Evolutionary conservation across 2,329 filamentous ascomycete species (phyloP), one percentile per base, ranked within the genome.

Genomic region (Coniochaeta hoffmannii): DNA sequence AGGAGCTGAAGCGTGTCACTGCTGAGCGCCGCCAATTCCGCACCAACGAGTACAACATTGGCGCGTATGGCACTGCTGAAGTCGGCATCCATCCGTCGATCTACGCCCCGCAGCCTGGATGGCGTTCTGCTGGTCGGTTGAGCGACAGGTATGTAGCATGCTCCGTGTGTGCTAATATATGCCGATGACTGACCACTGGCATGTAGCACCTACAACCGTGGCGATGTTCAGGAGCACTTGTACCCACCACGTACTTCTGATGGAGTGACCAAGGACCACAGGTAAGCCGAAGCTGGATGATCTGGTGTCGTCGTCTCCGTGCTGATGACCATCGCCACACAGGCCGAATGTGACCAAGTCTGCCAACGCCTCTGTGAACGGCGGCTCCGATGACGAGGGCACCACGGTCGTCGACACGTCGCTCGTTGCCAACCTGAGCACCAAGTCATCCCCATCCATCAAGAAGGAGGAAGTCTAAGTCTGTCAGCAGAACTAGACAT

Each of bases 1-100:
- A 99, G 77, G 85, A 94, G 68, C 80, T 99, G 63, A 99, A 99
- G 80, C 88, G 94, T 61, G 88, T 97, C 68, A 97, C 93, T 41
- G 91, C 94, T 31, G 91, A 96, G 69, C 90, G 92, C 56, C 91
- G 94, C 58, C 90, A 96, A 67, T 97, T 96, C 75, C 90, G 94
- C 57, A 94, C 93, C 57, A 94, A 94, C 56, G 94, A 97, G 76
- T 97, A 97, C 74, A 92, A 92, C 64, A 85, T 86, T 58, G 82
- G 84, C 57, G 84, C 84, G 44, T 87, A 87, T 63, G 84, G 84
- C 58, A 85, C 82, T 57, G 76, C 80, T 50, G 76, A 80, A 57
- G 81, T 86, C 53, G 79, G 82, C 15, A 73, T 84, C 64, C 77
- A 73, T 54, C 76, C 78, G 11, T 71, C 71, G 54, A 75, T 79